These are phyloP conservation scores for Amanita polypyramis DNA, from an alignment of 768 basidiomycete genomes.

Conservation along the genomic window DNA sequence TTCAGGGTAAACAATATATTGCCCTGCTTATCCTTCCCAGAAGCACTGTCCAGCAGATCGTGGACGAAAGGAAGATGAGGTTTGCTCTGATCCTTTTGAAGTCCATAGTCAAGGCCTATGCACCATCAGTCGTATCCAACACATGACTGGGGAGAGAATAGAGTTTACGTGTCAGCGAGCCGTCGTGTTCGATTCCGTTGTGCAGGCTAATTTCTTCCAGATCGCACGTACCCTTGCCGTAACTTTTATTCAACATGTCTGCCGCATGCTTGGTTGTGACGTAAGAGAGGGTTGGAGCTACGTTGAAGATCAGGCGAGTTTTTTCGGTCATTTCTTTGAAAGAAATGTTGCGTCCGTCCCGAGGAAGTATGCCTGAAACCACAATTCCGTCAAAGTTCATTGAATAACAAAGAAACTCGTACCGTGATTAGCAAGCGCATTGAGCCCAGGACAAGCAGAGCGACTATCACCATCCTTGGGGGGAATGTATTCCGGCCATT, in stretches of 20 bases:
- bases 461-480: constrained; percentile 58
- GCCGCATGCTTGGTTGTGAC: constrained; percentile 59
- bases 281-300: constrained; percentile 53
- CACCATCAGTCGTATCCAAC: neutral
- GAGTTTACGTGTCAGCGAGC: constrained; percentile 47
- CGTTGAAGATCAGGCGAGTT: constrained; percentile 57
- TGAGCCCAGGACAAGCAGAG: constrained; percentile 64
- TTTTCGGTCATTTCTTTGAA: constrained; percentile 38
- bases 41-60: constrained; percentile 29
- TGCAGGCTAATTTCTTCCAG: constrained; percentile 60
- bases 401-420: constrained; percentile 14
- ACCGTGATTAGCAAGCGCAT: constrained; percentile 83
- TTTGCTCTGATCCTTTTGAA: constrained; percentile 27
- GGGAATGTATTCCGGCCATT: constrained; percentile 59
- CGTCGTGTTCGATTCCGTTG: constrained; percentile 70
- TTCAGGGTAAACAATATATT: constrained; percentile 22
- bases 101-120: constrained; percentile 41
- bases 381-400: neutral
- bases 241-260: constrained; percentile 42
- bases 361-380: constrained; percentile 48
- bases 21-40: constrained; percentile 26
- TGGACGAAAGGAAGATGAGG: constrained; percentile 25
- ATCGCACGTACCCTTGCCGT: constrained; percentile 50
- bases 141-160: constrained; percentile 9
- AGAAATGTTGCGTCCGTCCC: constrained; percentile 55